phyloP scores from a whole-genome alignment of 2,329 filamentous ascomycete genomes.

The Leptographium wingfieldii region DNA sequence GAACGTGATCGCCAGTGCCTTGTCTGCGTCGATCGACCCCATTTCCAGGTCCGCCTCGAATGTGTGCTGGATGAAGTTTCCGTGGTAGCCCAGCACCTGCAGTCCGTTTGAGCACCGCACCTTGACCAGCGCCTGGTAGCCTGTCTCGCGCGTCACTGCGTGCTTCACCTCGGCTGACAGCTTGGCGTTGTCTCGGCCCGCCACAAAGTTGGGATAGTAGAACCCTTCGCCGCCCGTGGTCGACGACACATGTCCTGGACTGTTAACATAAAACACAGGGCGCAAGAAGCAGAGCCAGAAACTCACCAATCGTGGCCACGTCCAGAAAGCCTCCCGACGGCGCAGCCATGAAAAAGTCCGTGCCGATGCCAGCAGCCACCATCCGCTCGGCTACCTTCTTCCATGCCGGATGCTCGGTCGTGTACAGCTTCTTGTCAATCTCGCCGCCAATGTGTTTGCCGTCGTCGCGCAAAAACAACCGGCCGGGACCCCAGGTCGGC shows the following conservation, averaged over 20 bases:
- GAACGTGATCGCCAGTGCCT: constrained; percentile 83
- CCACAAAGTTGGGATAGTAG: constrained; percentile 94
- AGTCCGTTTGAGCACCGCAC: constrained; percentile 94
- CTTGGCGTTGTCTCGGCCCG: constrained; percentile 72
- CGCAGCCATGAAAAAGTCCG: constrained; percentile 89
- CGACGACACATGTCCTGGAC: constrained; percentile 60
- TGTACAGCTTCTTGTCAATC: constrained; percentile 81
- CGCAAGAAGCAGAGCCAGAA: too few species aligned
- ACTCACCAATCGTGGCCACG: constrained; percentile 59
- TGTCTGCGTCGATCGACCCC: constrained; percentile 83
- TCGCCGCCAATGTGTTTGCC: constrained; percentile 77
- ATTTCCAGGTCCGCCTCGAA: constrained; percentile 93
- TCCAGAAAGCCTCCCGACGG: constrained; percentile 86
- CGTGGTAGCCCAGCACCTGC: constrained; percentile 87
- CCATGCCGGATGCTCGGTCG: constrained; percentile 80
- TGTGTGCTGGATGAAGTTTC: constrained; percentile 91
- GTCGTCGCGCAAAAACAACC: constrained; percentile 76
- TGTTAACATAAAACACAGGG: too few species aligned
- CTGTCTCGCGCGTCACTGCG: constrained; percentile 76
- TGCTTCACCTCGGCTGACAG: constrained; percentile 77
- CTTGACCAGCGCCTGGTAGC: constrained; percentile 95
- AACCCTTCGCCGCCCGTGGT: constrained; percentile 91
- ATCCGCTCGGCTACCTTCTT: constrained; percentile 78
- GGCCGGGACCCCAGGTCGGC: constrained; percentile 82
- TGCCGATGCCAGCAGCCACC: constrained; percentile 73